Evolutionary conservation across 768 basidiomycete genomes (phyloP).

Genomic region (Phlebiopsis gigantea): DNA sequence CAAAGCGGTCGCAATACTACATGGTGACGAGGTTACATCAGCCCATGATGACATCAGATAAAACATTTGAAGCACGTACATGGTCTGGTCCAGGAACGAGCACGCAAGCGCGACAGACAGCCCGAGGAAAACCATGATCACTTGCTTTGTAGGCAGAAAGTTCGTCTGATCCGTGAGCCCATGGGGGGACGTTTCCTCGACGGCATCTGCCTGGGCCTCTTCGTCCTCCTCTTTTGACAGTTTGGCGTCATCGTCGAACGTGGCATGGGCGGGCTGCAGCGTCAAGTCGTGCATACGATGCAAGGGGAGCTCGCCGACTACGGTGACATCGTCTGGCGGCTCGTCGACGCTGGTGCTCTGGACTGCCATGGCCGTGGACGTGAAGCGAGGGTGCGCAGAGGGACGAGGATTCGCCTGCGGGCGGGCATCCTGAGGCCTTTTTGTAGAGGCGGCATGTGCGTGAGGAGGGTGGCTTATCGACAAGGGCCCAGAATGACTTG

Average conservation of each 20-base stretch:
- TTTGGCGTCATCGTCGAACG: background rate
- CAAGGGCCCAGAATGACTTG: background rate
- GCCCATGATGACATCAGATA: background rate
- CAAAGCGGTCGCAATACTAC: constrained; percentile 18
- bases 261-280: background rate
- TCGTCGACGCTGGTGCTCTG: background rate
- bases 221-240: background rate
- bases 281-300: background rate
- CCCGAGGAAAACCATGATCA: constrained; percentile 16
- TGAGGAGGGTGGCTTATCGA: constrained; percentile 3
- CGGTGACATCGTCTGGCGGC: constrained; percentile 2
- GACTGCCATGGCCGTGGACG: background rate
- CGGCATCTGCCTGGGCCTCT: background rate
- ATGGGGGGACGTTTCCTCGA: background rate
- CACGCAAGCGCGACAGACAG: constrained; percentile 16
- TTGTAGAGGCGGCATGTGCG: background rate
- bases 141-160: constrained; percentile 16
- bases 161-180: constrained; percentile 19
- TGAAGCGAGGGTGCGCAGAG: background rate
- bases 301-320: background rate
- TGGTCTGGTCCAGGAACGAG: constrained; percentile 19
- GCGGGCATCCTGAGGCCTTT: background rate
- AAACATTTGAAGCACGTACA: constrained; percentile 11
- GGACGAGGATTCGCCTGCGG: background rate
- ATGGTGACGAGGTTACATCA: background rate